A percentile compares a stretch with the other conserved stretches of the same genome.
phyloP scores from a whole-genome alignment of 2,329 filamentous ascomycete species.

The Colletotrichum sojae region DNA sequence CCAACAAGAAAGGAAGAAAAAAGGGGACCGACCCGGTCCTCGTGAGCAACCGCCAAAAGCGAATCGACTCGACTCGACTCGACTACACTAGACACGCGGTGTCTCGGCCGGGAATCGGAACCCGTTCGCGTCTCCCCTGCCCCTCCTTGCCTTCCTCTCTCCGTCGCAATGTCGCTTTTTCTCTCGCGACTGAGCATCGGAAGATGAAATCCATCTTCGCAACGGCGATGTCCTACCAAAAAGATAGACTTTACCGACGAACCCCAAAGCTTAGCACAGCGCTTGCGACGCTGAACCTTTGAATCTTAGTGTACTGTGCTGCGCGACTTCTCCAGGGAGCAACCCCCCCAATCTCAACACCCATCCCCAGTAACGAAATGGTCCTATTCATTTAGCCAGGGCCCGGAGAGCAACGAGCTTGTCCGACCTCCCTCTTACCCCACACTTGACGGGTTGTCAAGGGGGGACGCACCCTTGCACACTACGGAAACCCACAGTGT shows the following conservation, averaged over 20 bases:
- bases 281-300: conserved; percentile 2
- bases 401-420: conserved; percentile 20
- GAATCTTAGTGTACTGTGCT: neutral
- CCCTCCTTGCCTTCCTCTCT: neutral
- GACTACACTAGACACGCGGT: neutral
- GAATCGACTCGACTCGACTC: neutral
- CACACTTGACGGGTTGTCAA: conserved; percentile 23
- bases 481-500: conserved; percentile 29
- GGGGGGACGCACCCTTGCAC: neutral
- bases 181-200: neutral
- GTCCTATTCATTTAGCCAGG: conserved; percentile 26
- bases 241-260: conserved; percentile 19
- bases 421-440: conserved; percentile 26
- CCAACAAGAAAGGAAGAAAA: neutral
- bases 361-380: conserved; percentile 24
- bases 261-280: conserved; percentile 11
- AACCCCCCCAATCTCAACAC: conserved; percentile 21
- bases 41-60: conserved; percentile 8
- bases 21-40: neutral
- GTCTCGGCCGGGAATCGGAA: no score
- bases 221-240: conserved; percentile 15
- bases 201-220: conserved; percentile 15
- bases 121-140: neutral
- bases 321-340: neutral
- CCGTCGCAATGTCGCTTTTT: conserved; percentile 30